phyloP scores from a whole-genome alignment of 495 filamentous ascomycete genomes.

The Neurospora sp. region DNA sequence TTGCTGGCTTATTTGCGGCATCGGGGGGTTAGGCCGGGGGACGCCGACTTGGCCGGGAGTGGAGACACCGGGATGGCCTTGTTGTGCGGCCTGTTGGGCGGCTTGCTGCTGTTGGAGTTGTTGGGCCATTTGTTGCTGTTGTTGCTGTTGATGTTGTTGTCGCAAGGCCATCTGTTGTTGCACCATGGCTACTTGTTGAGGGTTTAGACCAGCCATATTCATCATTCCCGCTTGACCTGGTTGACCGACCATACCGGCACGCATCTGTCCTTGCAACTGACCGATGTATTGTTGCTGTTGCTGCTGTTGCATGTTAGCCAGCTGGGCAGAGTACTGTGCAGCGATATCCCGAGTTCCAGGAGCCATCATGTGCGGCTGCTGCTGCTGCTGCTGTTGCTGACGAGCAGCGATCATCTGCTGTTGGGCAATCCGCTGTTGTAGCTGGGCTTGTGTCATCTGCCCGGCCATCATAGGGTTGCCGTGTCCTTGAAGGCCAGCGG shows the following conservation, averaged over 20 bases:
- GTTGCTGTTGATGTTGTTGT: conserved; percentile 30
- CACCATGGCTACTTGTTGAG: conserved; percentile 11
- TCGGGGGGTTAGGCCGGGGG: background rate
- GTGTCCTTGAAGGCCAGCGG: conserved; percentile 15
- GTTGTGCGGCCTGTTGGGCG: background rate
- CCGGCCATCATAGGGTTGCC: conserved; percentile 30
- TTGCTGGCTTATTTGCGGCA: conserved; percentile 19
- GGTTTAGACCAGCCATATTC: conserved; percentile 17
- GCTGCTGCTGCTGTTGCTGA: conserved; percentile 15
- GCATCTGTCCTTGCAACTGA: conserved; percentile 15
- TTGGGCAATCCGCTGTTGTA: conserved; percentile 31
- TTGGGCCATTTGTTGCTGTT: conserved; percentile 27
- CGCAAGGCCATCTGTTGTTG: conserved; percentile 32
- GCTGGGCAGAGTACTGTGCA: conserved; percentile 24
- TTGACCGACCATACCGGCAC: conserved; percentile 20
- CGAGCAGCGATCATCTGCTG: conserved; percentile 15
- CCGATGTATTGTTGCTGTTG: conserved; percentile 33
- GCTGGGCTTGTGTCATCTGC: conserved; percentile 17
- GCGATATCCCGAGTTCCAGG: conserved; percentile 13
- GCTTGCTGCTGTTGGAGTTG: conserved; percentile 22
- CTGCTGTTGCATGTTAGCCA: conserved; percentile 24
- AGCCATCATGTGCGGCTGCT: conserved; percentile 21
- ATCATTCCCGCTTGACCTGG: conserved; percentile 22
- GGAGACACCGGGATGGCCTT: background rate
- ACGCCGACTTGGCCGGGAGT: background rate